Conservation (phyloP, 176 grass and related monocot genomes). For the Pontederia paniculata region DNA sequence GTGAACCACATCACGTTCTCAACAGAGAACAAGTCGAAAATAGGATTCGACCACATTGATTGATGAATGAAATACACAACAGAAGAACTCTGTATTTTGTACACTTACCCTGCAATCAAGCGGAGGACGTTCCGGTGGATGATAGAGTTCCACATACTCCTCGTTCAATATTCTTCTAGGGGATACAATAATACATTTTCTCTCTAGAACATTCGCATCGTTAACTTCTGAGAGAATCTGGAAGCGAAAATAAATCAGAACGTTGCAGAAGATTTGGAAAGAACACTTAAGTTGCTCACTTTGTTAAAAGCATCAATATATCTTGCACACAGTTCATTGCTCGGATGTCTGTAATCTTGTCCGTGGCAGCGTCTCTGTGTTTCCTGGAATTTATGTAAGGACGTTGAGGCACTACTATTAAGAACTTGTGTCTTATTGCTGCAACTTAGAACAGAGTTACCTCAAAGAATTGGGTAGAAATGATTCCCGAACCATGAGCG, state of each 20-base stretch:
- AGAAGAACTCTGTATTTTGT: not conserved
- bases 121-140: slow-evolving; percentile 9
- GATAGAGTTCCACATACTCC: not conserved
- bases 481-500: slow-evolving; percentile 42
- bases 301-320: not conserved
- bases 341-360: too few relatives aligned
- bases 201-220: not conserved
- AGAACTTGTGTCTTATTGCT: not conserved
- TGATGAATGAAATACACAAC: too few relatives aligned
- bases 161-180: slow-evolving; percentile 17
- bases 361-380: too few relatives aligned
- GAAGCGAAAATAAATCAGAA: slow-evolving; percentile 1
- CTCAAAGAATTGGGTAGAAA: slow-evolving; percentile 45
- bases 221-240: slow-evolving; percentile 17
- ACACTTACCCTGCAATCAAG: slow-evolving; percentile 25
- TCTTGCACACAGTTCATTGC: too few relatives aligned
- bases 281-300: not conserved
- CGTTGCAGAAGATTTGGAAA: not conserved
- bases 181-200: slow-evolving; percentile 19
- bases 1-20: too few relatives aligned
- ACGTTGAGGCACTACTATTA: not conserved
- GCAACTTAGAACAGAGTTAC: not conserved
- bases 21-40: not conserved
- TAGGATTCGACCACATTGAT: too few relatives aligned
- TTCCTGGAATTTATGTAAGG: not conserved